A percentile compares a stretch with the other conserved stretches of the same genome.
Conservation (phyloP, 2,329 filamentous ascomycete species). For the Aspergillus tamarii region DNA sequence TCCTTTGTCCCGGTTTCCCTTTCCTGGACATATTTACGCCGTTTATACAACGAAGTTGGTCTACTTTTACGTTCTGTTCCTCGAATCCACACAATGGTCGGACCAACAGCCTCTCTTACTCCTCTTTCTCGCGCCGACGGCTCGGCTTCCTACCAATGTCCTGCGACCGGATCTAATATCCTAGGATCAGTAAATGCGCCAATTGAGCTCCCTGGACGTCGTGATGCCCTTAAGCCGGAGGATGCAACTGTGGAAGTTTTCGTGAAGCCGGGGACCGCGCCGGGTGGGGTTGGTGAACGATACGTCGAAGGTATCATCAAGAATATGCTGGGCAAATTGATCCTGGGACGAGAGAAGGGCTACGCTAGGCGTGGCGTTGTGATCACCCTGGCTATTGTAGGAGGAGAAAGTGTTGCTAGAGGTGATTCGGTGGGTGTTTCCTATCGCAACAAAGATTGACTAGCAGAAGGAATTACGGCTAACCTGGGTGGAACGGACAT, state of each 20-base stretch:
- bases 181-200: conserved; percentile 89
- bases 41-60: not conserved
- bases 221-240: conserved; percentile 83
- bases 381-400: conserved; percentile 46
- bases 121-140: conserved; percentile 43
- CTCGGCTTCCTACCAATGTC: conserved; percentile 46
- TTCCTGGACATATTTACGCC: not conserved
- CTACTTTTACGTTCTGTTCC: not conserved
- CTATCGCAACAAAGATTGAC: conserved; percentile 4
- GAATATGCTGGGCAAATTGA: conserved; percentile 39
- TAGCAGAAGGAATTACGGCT: conserved; percentile 3
- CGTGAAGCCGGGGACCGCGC: conserved; percentile 80
- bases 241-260: conserved; percentile 90
- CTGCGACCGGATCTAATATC: conserved; percentile 69
- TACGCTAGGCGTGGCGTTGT: conserved; percentile 48
- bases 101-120: conserved; percentile 38
- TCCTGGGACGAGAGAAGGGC: conserved; percentile 47
- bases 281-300: conserved; percentile 80
- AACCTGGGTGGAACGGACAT: conserved; percentile 10
- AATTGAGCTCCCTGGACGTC: conserved; percentile 77
- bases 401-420: conserved; percentile 37
- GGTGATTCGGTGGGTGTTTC: conserved; percentile 41
- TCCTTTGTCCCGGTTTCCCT: not conserved
- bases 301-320: conserved; percentile 70
- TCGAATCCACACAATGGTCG: conserved; percentile 33